These are phyloP conservation scores for Kalmusia sp. DNA, from an alignment of 2,329 filamentous ascomycete species.

Conservation along the genomic window DNA sequence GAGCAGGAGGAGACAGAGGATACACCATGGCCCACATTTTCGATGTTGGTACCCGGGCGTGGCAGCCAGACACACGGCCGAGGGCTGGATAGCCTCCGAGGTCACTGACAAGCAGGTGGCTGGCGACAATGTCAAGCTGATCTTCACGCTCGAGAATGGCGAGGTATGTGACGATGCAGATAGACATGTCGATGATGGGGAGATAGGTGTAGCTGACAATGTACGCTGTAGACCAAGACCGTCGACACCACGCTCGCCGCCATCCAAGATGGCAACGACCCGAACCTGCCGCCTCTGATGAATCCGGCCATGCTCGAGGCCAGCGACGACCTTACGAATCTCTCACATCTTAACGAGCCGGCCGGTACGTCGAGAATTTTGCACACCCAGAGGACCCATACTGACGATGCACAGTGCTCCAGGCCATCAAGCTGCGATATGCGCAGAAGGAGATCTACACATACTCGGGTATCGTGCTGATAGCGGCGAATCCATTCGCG, in stretches of 20 bases:
- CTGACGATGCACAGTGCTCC: constrained; percentile 71
- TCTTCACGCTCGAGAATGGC: constrained; percentile 91
- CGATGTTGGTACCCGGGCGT: constrained; percentile 95
- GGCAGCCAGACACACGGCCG: constrained; percentile 92
- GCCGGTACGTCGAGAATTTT: constrained; percentile 71
- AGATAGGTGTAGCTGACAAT: constrained; percentile 22
- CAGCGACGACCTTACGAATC: constrained; percentile 95
- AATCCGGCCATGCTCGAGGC: constrained; percentile 98
- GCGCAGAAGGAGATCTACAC: constrained; percentile 99
- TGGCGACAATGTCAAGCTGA: constrained; percentile 84
- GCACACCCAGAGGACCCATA: constrained; percentile 18
- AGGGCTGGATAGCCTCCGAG: constrained; percentile 98
- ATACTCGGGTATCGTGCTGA: constrained; percentile 97
- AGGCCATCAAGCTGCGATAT: constrained; percentile 97
- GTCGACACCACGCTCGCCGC: constrained; percentile 79
- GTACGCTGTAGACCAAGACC: constrained; percentile 70
- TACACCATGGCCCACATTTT: constrained; percentile 84
- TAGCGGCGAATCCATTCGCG: constrained; percentile 97
- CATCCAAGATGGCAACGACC: constrained; percentile 77
- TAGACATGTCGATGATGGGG: too few relatives aligned
- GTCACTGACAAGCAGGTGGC: constrained; percentile 83
- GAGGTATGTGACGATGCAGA: constrained; percentile 67
- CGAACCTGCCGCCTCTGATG: constrained; percentile 89
- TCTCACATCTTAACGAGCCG: constrained; percentile 98
- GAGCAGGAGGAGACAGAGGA: constrained; percentile 31